Evolutionary conservation across 495 filamentous ascomycete species (phyloP).

Genomic region (Letharia lupina): DNA sequence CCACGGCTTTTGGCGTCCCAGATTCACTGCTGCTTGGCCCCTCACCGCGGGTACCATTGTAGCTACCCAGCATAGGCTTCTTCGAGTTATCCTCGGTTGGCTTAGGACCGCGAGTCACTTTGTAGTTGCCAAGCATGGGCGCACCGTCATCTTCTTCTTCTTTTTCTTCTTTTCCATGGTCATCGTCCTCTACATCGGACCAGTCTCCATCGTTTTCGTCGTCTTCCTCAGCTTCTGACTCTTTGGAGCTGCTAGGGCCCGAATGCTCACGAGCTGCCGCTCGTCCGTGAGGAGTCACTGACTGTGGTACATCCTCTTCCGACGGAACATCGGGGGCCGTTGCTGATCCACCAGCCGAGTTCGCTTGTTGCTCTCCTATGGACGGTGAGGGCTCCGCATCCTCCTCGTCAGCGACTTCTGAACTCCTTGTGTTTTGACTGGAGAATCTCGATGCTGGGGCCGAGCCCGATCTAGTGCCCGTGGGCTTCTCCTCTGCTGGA

Average conservation of each 20-base stretch:
- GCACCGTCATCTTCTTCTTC: neutral
- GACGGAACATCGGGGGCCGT: too few species aligned
- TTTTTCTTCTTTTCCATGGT: neutral
- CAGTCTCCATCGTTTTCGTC: neutral
- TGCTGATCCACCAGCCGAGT: too few species aligned
- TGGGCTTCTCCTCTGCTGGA: too few species aligned
- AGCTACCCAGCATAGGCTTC: neutral
- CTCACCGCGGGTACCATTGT: neutral
- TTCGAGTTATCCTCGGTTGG: neutral
- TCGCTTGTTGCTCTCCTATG: too few species aligned
- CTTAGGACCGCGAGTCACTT: neutral
- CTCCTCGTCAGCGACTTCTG: too few species aligned
- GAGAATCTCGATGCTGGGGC: too few species aligned
- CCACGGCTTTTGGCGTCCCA: neutral
- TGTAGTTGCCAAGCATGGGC: neutral
- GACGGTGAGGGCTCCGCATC: too few species aligned
- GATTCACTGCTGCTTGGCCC: neutral
- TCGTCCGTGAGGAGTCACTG: neutral
- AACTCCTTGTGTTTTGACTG: too few species aligned
- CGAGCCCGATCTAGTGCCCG: too few species aligned
- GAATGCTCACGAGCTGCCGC: neutral
- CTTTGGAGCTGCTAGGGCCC: neutral
- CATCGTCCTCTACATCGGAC: neutral
- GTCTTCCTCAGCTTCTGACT: neutral
- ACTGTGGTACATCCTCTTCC: neutral